Base-by-base conservation (phyloP, 1,284 basidiomycete species). In the Naganishia cerealis region DNA sequence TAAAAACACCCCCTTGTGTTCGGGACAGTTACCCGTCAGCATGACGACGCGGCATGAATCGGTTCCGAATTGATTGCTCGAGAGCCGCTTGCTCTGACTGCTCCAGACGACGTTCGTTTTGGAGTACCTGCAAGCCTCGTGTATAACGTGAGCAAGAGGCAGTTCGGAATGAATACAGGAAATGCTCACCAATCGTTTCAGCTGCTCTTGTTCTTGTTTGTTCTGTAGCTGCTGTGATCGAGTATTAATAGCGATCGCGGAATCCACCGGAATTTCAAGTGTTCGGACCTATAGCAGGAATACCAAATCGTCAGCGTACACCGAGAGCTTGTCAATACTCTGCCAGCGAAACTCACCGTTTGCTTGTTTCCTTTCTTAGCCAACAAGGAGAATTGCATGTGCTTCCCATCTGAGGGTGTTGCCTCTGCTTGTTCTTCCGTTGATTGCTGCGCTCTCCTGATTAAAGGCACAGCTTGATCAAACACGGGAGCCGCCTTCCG, bases 311-410 rank as follows among this genome's bases (percentile, higher is more conserved):
- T 50, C 21, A 50, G 13, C 26, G 57, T n/a, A 66, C 57, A 33
- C 38, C 50, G 52, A 18, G 10, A 10, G n/a, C 2, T 13, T 16
- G 21, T 29, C 42, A 33, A 46, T 4, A 13, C 6, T 33, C 29
- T 33, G 29, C 29, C 29, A 16, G 53, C 24, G 13, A 13, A 42
- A 67, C 85, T 71, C 71, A 90, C 91, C 84, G 92, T 91, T 77
- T 91, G 90, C 78, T 90, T 96, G 77, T 93, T 94, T 15, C 95
- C 96, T 69, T 89, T 88, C 84, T 95, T 95, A 6, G 94, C 92
- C 71, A 99, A 85, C 54, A 99, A 83, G 9, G 91, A 94, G 80
- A 99, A 99, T 72, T 88, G 90, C 93, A 98, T 98, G 36, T 71
- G 70, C 29, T 65, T 66, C n/a, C 46, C 82, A 15, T 82, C 81